phyloP scores from a whole-genome alignment of 768 basidiomycete species.

The Imleria badia region DNA sequence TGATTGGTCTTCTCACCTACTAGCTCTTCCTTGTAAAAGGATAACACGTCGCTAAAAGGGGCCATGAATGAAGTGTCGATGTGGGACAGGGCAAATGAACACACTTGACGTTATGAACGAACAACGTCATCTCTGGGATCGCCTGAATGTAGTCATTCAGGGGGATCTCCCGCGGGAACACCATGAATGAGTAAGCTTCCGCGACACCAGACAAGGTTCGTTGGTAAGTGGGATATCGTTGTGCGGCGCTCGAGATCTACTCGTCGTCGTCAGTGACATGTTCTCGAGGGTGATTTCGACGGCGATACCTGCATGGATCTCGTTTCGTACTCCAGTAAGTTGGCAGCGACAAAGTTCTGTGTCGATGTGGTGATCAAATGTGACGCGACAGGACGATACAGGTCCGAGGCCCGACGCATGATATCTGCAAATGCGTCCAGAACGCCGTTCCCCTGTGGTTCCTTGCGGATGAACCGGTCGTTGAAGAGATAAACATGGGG shows the following conservation, averaged over 20 bases:
- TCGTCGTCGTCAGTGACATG: neutral
- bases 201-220: slow-evolving; percentile 33
- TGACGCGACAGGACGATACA: slow-evolving; percentile 31
- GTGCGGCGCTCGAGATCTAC: slow-evolving; percentile 24
- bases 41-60: slow-evolving; percentile 37
- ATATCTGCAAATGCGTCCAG: slow-evolving; percentile 36
- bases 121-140: slow-evolving; percentile 37
- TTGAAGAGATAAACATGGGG: slow-evolving; percentile 34
- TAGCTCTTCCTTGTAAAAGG: slow-evolving; percentile 43
- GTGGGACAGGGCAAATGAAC: slow-evolving; percentile 5
- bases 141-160: slow-evolving; percentile 37
- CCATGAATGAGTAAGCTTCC: slow-evolving; percentile 37
- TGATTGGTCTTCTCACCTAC: slow-evolving; percentile 36
- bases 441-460: slow-evolving; percentile 31
- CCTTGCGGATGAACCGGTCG: slow-evolving; percentile 28
- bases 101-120: slow-evolving; percentile 39
- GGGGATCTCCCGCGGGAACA: slow-evolving; percentile 35
- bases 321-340: slow-evolving; percentile 34
- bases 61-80: neutral
- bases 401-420: slow-evolving; percentile 27
- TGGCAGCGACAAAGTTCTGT: slow-evolving; percentile 35
- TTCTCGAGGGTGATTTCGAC: neutral
- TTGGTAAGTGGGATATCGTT: slow-evolving; percentile 27
- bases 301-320: slow-evolving; percentile 26
- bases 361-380: slow-evolving; percentile 39